Evolutionary conservation across 2,329 filamentous ascomycete species (phyloP), one percentile per base, ranked within the genome.

Genomic region (Ceratocystis lukuohia): DNA sequence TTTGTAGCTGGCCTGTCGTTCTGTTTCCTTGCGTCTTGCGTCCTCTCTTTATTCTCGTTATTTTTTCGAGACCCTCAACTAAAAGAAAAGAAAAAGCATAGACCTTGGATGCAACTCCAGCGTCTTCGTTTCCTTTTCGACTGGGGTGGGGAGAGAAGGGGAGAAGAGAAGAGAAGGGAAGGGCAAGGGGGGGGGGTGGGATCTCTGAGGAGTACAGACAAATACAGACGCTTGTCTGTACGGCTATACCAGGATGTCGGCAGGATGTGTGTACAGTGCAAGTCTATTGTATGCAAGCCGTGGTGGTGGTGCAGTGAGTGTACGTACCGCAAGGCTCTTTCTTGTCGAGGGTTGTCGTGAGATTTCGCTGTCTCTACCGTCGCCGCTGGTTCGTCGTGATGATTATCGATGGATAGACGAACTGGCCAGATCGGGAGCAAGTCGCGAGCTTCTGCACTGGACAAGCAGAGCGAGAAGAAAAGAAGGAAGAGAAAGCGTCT

Each of bases 71-170:
- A 59, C 59, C 46, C 65, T 62, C 50, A 57, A 44, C 41, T 17
- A 37, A 53, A 53, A 41, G 37, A 41, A 41, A 41, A 41, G 37
- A 41, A 41, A 41, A 57, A 66, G 66, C 66, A 64, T 64, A 67
- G 66, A 62, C 62, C 62, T 66, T 66, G 53, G 66, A 64, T 67
- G 44, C 65, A 28, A 65, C 66, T 64, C 59, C 65, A 50, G 41
- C 53, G 53, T 25, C 62, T 67, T 67, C 66, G 66, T 61, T 67
- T 67, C 61, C 50, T 61, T 61, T 62, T 62, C 17, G 44, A 56
- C 63, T 65, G 33, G 63, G 63, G 48, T 45, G 50, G 50, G 37
- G 25, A 30, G 44, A n/a, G n/a, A 25, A 22, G 53, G 53, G 20
- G 41, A 12, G 46, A 25, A 30, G 22, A 10, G 20, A n/a, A 28